phyloP scores from a whole-genome alignment of 441 rosid genomes.

The Pelargonium cotyledonis region DNA sequence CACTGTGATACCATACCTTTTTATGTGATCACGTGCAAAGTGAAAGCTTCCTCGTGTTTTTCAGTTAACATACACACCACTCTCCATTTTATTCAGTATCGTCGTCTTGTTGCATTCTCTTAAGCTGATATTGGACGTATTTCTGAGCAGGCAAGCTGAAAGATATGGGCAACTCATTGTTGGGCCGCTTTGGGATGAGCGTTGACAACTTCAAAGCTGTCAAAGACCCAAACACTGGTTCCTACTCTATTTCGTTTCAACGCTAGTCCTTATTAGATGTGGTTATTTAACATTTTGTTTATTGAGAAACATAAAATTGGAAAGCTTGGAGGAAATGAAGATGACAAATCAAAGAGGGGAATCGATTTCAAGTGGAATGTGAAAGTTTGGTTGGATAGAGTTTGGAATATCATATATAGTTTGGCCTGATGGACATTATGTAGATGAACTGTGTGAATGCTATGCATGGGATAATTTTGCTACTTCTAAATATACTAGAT shows the following conservation, averaged over 20 bases:
- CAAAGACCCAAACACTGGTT: slow-evolving; percentile 89
- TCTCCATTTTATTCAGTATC: neutral
- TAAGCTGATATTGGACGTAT: neutral
- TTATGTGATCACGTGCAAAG: neutral
- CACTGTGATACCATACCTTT: neutral
- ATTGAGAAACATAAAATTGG: neutral
- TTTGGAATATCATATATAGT: neutral
- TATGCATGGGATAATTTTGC: too few species aligned
- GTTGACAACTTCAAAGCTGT: slow-evolving; percentile 90
- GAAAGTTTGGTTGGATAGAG: neutral
- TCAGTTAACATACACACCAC: neutral
- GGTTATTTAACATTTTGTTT: slow-evolving; percentile 1
- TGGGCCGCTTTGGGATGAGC: slow-evolving; percentile 91
- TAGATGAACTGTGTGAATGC: too few species aligned
- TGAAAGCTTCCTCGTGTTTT: neutral
- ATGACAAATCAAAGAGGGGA: neutral
- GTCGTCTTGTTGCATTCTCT: neutral
- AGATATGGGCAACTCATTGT: slow-evolving; percentile 78
- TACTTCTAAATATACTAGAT: too few species aligned
- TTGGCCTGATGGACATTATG: too few species aligned
- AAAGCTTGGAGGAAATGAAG: neutral
- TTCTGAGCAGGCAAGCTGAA: slow-evolving; percentile 66
- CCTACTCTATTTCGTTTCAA: slow-evolving; percentile 81
- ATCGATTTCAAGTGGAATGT: neutral
- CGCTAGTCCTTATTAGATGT: slow-evolving; percentile 26